Base-by-base conservation (phyloP, 805 yeast species). In the Candida nitratophila region DNA sequence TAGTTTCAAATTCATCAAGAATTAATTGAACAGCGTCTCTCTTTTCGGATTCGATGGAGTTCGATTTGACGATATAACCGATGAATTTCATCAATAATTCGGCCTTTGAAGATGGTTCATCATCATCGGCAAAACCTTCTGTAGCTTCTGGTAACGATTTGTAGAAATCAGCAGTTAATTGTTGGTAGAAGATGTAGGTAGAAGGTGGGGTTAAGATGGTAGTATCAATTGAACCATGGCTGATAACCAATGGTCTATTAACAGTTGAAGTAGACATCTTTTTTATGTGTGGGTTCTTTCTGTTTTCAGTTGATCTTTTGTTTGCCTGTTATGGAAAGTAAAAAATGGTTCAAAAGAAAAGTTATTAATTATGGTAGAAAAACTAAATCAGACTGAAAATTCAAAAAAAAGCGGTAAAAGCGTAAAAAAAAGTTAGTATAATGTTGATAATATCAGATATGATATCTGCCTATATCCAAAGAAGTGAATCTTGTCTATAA, bases 211-310 rank as follows among this genome's bases (percentile, higher is more conserved):
- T 89, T 57, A 90, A 74, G 43, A 91, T 70, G 19, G 91, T 83
- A 64, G 89, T 88, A 70, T 91, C 98, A 46, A 91, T 78, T 17
- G 86, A 69, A 46, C 96, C 97, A 60, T 88, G 95, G 47, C 81
- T 68, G 55, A 93, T 74, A 44, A 81, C 81, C 61, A 93, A 74
- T 31, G 98, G 96, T 70, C 98, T 79, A 45, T 57, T 61, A 22
- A 60, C 61, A 39, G 35, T 29, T 17, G 41, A 29, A 19, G 41
- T 19, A 7, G 41, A 17, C 37, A 34, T 34, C 19, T n/a, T 33
- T 24, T 24, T n/a, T n/a, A n/a, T n/a, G n/a, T n/a, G n/a, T n/a
- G n/a, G n/a, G n/a, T n/a, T n/a, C n/a, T n/a, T n/a, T n/a, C n/a
- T n/a, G n/a, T n/a, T n/a, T n/a, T n/a, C n/a, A n/a, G n/a, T n/a